phyloP scores from a whole-genome alignment of 2,329 filamentous ascomycete genomes.

The Knufia petricola region DNA sequence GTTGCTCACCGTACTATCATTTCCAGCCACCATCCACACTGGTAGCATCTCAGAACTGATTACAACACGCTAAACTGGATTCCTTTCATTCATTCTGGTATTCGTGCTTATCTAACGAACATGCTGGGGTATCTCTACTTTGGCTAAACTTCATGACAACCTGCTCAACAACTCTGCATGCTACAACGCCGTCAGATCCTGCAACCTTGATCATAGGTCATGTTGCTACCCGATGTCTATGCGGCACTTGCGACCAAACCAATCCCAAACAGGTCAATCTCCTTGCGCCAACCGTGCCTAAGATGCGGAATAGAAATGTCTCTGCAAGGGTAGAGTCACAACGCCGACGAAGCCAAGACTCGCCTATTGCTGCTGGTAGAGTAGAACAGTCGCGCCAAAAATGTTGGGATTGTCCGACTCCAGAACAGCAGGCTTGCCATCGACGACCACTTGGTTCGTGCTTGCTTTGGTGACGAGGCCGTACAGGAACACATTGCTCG shows the following conservation, averaged over 20 bases:
- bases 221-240: not conserved
- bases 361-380: slow-evolving; percentile 31
- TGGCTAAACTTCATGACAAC: not conserved
- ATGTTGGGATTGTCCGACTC: slow-evolving; percentile 56
- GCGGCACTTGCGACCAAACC: not conserved
- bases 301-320: not conserved
- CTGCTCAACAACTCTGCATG: not conserved
- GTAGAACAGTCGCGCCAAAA: slow-evolving; percentile 53
- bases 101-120: not conserved
- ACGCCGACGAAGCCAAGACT: not conserved
- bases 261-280: not conserved
- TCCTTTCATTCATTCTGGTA: not conserved
- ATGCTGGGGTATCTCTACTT: not conserved
- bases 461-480: slow-evolving; percentile 66
- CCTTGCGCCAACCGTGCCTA: not conserved
- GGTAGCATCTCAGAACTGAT: not conserved
- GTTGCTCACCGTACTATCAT: no score
- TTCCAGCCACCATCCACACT: no score
- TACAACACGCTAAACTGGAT: not conserved
- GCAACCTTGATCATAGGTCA: not conserved
- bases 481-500: slow-evolving; percentile 49
- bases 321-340: not conserved
- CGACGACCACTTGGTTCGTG: slow-evolving; percentile 60
- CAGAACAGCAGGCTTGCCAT: slow-evolving; percentile 45
- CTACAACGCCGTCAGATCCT: not conserved